Evolutionary conservation across 352 stramenopile species (phyloP).

Genomic region (Phytophthora cryptogea): DNA sequence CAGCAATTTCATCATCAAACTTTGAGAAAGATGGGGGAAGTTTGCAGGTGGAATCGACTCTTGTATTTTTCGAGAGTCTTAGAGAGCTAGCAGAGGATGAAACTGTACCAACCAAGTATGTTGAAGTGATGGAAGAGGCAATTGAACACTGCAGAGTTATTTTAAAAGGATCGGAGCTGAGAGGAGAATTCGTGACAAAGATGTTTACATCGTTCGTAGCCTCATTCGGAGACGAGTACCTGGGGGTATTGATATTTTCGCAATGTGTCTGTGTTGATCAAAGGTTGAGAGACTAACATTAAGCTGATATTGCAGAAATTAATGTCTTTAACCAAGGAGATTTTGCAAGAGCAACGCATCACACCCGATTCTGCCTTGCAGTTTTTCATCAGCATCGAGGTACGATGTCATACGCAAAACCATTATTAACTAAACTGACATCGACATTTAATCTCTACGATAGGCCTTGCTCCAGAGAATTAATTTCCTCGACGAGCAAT

Average conservation of each 20-base stretch:
- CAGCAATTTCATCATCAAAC: conserved; percentile 50
- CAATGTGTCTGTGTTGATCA: not conserved
- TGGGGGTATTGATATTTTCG: conserved; percentile 42
- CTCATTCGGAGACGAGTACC: conserved; percentile 68
- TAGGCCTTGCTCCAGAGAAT: conserved; percentile 66
- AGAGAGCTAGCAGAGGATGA: conserved; percentile 53
- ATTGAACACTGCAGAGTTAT: conserved; percentile 65
- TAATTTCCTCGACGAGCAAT: conserved; percentile 67
- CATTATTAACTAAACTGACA: not conserved
- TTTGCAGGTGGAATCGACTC: conserved; percentile 34
- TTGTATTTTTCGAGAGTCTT: conserved; percentile 62
- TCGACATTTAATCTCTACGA: not conserved
- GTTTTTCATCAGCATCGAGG: conserved; percentile 73
- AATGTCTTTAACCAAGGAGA: conserved; percentile 47
- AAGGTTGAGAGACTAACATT: not conserved
- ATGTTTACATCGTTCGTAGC: conserved; percentile 63
- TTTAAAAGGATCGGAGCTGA: conserved; percentile 68
- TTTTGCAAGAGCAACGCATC: conserved; percentile 71
- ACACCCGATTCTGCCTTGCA: conserved; percentile 60
- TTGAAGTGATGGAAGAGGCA: conserved; percentile 42
- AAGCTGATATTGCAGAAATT: conserved; percentile 51
- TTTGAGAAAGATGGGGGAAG: conserved; percentile 47
- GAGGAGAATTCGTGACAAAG: conserved; percentile 69
- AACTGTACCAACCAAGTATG: conserved; percentile 40
- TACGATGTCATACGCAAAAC: conserved; percentile 10